Evolutionary conservation across 176 grass and related monocot species (phyloP).

Genomic region (Hsuehochloa calcarea): DNA sequence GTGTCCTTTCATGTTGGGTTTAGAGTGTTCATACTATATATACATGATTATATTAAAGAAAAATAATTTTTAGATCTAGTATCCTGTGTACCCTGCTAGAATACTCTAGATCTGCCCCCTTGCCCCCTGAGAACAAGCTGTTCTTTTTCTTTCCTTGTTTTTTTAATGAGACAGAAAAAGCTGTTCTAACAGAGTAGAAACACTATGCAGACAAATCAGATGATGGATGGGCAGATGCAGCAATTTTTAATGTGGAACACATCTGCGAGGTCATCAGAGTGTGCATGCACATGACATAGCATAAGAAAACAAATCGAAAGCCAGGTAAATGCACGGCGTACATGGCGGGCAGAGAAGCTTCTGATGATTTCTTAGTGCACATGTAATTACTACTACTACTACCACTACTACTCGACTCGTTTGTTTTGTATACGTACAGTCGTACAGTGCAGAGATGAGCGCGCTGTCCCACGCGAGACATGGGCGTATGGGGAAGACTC

Average conservation of each 20-base stretch:
- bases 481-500: conserved; percentile 39
- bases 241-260: background rate
- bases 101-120: too few relatives aligned
- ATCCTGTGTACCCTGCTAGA: too few relatives aligned
- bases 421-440: background rate
- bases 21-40: too few relatives aligned
- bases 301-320: background rate
- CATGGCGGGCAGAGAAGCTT: conserved; percentile 39
- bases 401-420: background rate
- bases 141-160: too few relatives aligned
- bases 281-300: background rate
- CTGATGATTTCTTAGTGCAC: background rate
- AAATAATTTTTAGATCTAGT: too few relatives aligned
- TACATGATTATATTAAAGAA: too few relatives aligned
- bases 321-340: background rate
- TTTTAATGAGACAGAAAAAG: background rate
- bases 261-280: background rate
- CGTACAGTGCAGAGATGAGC: background rate
- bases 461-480: conserved; percentile 17
- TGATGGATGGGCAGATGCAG: background rate
- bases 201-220: background rate
- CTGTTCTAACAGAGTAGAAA: background rate
- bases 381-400: background rate
- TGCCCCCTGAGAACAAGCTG: too few relatives aligned
- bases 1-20: too few relatives aligned